Percentiles rank a stretch among this genome's conserved stretches.
phyloP scores from a whole-genome alignment of 2,329 filamentous ascomycete genomes.

The Cladophialophora immunda region DNA sequence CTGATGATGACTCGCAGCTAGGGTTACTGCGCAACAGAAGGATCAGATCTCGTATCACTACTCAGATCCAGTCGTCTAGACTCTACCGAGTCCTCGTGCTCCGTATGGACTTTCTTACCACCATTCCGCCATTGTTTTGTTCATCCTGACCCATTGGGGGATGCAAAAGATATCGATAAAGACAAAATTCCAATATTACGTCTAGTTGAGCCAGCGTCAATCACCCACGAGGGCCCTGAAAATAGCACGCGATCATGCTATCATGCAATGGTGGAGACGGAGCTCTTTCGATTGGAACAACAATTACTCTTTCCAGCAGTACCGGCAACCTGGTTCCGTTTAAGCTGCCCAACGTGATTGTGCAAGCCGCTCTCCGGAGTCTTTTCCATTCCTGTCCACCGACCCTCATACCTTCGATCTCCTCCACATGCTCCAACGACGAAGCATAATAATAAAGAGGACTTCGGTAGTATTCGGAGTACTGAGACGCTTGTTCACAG shows the following conservation, averaged over 20 bases:
- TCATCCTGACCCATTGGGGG: neutral
- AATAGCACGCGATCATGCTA: constrained; percentile 13
- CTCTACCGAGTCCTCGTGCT: neutral
- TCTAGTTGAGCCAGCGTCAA: neutral
- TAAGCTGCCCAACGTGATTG: neutral
- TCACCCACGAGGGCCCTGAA: constrained; percentile 13
- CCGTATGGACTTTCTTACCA: neutral
- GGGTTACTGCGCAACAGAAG: neutral
- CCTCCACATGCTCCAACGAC: neutral
- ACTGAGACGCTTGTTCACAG: neutral
- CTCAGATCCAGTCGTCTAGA: constrained; percentile 1
- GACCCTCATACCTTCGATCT: neutral
- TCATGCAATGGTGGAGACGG: neutral
- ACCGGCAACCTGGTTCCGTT: neutral
- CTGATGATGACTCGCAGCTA: neutral
- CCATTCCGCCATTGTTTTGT: neutral
- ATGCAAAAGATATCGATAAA: neutral
- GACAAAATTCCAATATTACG: neutral
- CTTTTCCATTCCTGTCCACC: neutral
- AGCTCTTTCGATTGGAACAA: neutral
- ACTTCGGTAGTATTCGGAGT: neutral
- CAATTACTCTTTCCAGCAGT: neutral
- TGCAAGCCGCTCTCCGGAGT: neutral
- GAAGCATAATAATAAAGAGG: neutral
- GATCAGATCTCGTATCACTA: neutral